Percentiles rank a stretch among this genome's conserved stretches.
These are phyloP conservation scores for Penicillium sp. DNA, from an alignment of 2,329 filamentous ascomycete species.

Conservation along the genomic window DNA sequence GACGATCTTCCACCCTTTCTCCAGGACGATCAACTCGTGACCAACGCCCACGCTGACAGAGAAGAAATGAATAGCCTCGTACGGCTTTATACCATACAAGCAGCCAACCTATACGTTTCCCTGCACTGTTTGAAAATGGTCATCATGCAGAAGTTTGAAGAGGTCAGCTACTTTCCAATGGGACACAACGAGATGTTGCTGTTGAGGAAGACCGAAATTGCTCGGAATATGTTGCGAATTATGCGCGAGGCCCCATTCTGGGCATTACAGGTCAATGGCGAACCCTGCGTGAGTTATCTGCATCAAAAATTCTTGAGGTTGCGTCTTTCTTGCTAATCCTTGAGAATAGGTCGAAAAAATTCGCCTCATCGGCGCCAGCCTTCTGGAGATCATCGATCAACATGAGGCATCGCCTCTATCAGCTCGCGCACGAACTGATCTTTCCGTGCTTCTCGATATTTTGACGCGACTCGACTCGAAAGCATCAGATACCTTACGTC, in stretches of 20 bases:
- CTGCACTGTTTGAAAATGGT: conserved; percentile 46
- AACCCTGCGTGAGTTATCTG: conserved; percentile 17
- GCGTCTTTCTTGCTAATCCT: not conserved
- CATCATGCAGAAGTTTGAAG: conserved; percentile 33
- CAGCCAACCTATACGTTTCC: conserved; percentile 41
- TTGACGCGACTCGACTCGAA: conserved; percentile 47
- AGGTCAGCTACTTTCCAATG: conserved; percentile 14
- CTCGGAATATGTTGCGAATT: conserved; percentile 45
- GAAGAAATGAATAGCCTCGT: conserved; percentile 4
- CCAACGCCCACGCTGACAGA: conserved; percentile 7
- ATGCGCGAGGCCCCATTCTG: conserved; percentile 48
- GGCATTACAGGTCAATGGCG: conserved; percentile 25
- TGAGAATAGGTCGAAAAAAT: conserved; percentile 20
- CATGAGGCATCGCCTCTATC: conserved; percentile 41
- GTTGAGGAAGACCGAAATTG: conserved; percentile 46
- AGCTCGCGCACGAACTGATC: conserved; percentile 42
- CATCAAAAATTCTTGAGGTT: not conserved
- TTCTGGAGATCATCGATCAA: conserved; percentile 32
- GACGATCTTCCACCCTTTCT: conserved; percentile 44
- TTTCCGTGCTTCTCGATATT: conserved; percentile 44
- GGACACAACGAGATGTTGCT: conserved; percentile 17
- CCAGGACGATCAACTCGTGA: conserved; percentile 22
- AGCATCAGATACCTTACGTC: conserved; percentile 44
- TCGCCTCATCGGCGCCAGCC: conserved; percentile 18
- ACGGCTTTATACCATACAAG: conserved; percentile 39